These are phyloP conservation scores for Candida xiaguanensis DNA, from an alignment of 805 yeast species.

Conservation along the genomic window DNA sequence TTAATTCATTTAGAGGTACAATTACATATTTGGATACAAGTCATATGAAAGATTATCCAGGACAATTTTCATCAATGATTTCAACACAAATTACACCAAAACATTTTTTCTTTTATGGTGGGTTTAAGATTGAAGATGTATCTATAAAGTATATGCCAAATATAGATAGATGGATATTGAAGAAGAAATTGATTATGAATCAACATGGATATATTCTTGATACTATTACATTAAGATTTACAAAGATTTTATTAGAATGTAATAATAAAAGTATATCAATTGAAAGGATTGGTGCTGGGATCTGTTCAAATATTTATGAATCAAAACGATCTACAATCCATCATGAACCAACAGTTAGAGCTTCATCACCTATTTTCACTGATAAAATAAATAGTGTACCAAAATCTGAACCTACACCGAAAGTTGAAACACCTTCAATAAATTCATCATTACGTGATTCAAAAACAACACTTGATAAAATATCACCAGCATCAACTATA, in stretches of 20 bases:
- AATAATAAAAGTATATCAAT: slow-evolving; percentile 14
- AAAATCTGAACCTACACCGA: background rate
- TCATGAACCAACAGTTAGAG: background rate
- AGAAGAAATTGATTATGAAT: slow-evolving; percentile 46
- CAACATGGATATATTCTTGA: slow-evolving; percentile 60
- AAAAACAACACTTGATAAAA: background rate
- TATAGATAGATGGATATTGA: slow-evolving; percentile 32
- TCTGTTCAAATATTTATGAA: slow-evolving; percentile 22
- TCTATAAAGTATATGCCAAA: slow-evolving; percentile 20
- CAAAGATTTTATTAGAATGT: slow-evolving; percentile 33
- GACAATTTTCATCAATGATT: slow-evolving; percentile 47
- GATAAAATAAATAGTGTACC: slow-evolving; percentile 2
- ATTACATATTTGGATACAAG: slow-evolving; percentile 24
- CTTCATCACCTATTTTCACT: slow-evolving; percentile 1
- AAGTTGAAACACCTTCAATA: background rate
- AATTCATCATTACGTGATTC: slow-evolving; percentile 1
- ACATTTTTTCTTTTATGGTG: slow-evolving; percentile 67
- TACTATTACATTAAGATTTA: slow-evolving; percentile 43
- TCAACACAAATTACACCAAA: slow-evolving; percentile 50
- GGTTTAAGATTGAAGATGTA: slow-evolving; percentile 42
- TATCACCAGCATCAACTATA: background rate
- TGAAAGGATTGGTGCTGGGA: slow-evolving; percentile 33
- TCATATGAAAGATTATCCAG: slow-evolving; percentile 33
- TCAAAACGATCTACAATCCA: background rate
- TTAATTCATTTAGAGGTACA: slow-evolving; percentile 31